These are phyloP conservation scores for Dichotomopilus funicola DNA, from an alignment of 2,329 filamentous ascomycete species.

Conservation along the genomic window DNA sequence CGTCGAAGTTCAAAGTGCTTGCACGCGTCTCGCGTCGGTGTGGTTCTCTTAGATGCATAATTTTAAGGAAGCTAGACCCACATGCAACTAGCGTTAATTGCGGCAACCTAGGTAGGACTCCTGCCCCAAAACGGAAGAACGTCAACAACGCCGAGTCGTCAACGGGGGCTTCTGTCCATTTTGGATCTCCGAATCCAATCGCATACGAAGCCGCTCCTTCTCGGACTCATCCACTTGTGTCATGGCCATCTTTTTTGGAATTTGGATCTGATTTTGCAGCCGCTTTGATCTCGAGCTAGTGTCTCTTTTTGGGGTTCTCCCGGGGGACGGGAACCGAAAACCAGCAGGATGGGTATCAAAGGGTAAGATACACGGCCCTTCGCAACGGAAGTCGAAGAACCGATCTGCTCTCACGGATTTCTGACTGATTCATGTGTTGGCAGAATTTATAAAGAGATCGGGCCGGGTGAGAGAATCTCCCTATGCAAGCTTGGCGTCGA, in stretches of 20 bases:
- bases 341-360: slow-evolving; percentile 55
- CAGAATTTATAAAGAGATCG: slow-evolving; percentile 88
- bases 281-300: too few species aligned
- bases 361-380: slow-evolving; percentile 36
- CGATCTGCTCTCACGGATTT: not conserved
- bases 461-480: slow-evolving; percentile 69
- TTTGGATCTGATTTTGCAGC: too few species aligned
- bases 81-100: too few species aligned
- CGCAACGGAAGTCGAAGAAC: slow-evolving; percentile 1
- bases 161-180: not conserved
- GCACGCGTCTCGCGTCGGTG: too few species aligned
- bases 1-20: too few species aligned
- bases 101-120: not conserved
- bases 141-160: slow-evolving; percentile 26
- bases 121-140: slow-evolving; percentile 23
- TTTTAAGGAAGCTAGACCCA: too few species aligned
- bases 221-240: too few species aligned
- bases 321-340: not conserved
- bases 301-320: too few species aligned
- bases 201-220: too few species aligned
- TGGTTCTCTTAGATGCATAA: too few species aligned
- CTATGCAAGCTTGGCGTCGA: slow-evolving; percentile 76
- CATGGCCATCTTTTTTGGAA: too few species aligned
- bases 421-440: not conserved
- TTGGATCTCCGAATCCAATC: not conserved